Evolutionary conservation across 2,329 filamentous ascomycete species (phyloP), one percentile per base, ranked within the genome.

Genomic region (Colletotrichum eleusines): DNA sequence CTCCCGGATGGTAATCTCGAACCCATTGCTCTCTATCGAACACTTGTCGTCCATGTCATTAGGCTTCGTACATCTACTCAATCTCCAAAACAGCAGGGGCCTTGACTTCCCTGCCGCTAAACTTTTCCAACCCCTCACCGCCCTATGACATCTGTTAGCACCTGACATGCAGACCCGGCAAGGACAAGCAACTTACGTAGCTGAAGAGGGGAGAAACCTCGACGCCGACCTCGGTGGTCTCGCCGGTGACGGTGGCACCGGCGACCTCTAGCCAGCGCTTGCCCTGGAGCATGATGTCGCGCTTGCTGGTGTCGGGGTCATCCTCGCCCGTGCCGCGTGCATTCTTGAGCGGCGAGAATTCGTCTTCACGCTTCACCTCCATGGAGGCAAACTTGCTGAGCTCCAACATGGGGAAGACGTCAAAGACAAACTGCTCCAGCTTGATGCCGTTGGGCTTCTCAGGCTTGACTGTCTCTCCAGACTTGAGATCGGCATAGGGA

Each of bases 321-420:
- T 99, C 96, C 83, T 97, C 93, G 40, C 93, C 94, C 50, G 93
- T 94, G 65, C 94, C 94, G 73, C 86, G 88, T 42, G 87, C 89
- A 79, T 99, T 99, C 90, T 99, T 99, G 75, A 99, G 85, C 5
- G 96, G 96, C 35, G 94, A 98, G 85, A 99, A 99, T 84, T 99
- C 96, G 76, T 99, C 96, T 85, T 98, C 95, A 72, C 96, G 94
- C 81, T 91, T 94, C 63, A 99, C 96, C 84, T 99, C 96, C 84
- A 98, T 92, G 82, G 91, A 97, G 31, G 95, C 96, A 78, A 99
- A 99, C 84, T 97, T 94, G 75, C 91, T 88, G 74, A 99, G 89
- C 23, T 91, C 85, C 63, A 97, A 86, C 86, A 95, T 88, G 72
- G 95, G 95, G 87, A 99, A 99, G 78, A 97, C 96, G 80, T 99